phyloP scores from a whole-genome alignment of 164 flowering plant genomes.

The Annona squamosa region DNA sequence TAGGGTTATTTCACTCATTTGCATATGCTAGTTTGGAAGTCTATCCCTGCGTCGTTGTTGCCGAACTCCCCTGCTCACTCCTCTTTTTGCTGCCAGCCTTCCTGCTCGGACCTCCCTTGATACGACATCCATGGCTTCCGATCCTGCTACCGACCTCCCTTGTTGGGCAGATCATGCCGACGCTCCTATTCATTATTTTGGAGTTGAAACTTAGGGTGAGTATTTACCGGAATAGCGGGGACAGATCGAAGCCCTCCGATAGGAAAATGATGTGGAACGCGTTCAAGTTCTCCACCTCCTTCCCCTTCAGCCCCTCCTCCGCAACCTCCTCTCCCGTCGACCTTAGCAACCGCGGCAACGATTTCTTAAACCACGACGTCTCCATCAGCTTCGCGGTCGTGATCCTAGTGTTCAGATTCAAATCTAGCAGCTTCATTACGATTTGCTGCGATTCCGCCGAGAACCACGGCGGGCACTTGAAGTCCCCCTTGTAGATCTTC shows the following conservation, averaged over 20 bases:
- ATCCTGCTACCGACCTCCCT: no score
- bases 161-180: no score
- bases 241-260: slow-evolving; percentile 52
- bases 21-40: no score
- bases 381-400: slow-evolving; percentile 35
- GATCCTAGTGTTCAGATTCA: slow-evolving; percentile 39
- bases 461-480: slow-evolving; percentile 58
- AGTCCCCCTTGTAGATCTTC: slow-evolving; percentile 49
- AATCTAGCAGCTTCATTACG: slow-evolving; percentile 38
- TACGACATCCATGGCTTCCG: no score
- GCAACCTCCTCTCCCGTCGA: background rate
- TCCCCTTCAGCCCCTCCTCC: slow-evolving; percentile 12
- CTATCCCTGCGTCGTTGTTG: no score
- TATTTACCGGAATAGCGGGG: slow-evolving; percentile 44
- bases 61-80: no score
- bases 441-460: slow-evolving; percentile 37
- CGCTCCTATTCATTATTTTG: no score
- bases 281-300: slow-evolving; percentile 30
- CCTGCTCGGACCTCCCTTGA: no score
- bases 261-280: slow-evolving; percentile 50
- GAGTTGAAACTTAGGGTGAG: no score
- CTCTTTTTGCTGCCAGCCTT: no score
- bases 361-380: slow-evolving; percentile 47
- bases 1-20: no score
- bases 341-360: slow-evolving; percentile 15